Base-by-base conservation (phyloP, 2,329 filamentous ascomycete genomes). In the Diaporthe humulicola region DNA sequence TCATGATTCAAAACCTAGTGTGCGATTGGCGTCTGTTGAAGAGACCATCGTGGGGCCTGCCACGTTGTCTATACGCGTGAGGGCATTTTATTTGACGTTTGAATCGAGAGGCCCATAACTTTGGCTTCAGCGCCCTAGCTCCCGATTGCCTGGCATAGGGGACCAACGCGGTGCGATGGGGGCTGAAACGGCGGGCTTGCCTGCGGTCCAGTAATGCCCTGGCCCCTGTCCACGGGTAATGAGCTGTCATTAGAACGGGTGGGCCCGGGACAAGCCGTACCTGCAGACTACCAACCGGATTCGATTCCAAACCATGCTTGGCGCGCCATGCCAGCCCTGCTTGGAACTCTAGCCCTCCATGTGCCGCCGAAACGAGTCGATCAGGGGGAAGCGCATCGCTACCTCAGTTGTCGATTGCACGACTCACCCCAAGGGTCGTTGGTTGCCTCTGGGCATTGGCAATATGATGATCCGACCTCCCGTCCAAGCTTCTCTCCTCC, bases 171-270 rank as follows among this genome's bases (percentile, higher is more conserved):
- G 61, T 30, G 19, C 61, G 30, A 25, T 67, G 61, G 61, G 42
- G 61, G 42, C 61, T 67, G 64, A 67, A 67, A 67, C 64, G 45
- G 45, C 45, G 64, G n/a, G 64, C 9, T 30, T 12, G 9, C 22
- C 30, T 71, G 30, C 22, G 52, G 45, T 60, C 58, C 56, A 52
- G 19, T 64, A 61, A 36, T 38, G 57, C 70, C 70, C 70, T 45
- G 36, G 70, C 45, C 64, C 64, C 64, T 67, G 64, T 38, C 45
- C n/a, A 17, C 70, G 45, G 57, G 45, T 72, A 72, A 72, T 72
- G 70, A 72, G 70, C 70, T 72, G 70, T 72, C 70, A 72, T 64
- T 54, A 72, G 56, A 52, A 28, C 33, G 33, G 33, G 70, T 72
- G 70, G 70, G 45, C 57, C 70, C 57, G 57, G 54, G 30, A 72